phyloP scores from a whole-genome alignment of 73 alveolate species.

The Paraurostyla sp. region DNA sequence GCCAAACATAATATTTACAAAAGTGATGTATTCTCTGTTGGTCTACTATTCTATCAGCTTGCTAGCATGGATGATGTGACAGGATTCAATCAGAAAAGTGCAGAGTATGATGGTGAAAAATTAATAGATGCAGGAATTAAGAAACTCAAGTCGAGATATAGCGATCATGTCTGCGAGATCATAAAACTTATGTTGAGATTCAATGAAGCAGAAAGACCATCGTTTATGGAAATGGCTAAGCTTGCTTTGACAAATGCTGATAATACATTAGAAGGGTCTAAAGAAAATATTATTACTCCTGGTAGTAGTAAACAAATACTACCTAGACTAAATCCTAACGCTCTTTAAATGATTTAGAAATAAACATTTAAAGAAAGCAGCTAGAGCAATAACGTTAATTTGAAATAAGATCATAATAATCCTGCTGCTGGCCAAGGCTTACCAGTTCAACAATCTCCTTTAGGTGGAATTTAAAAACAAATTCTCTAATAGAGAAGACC shows the following conservation, averaged over 20 bases:
- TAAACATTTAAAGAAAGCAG: not conserved
- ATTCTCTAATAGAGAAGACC: constrained; percentile 32
- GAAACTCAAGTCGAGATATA: constrained; percentile 67
- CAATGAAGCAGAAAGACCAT: constrained; percentile 95
- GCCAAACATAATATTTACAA: constrained; percentile 96
- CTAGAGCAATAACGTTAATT: too few species aligned
- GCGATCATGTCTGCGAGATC: constrained; percentile 80
- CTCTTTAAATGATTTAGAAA: not conserved
- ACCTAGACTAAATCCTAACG: not conserved
- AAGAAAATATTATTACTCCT: not conserved
- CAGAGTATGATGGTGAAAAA: constrained; percentile 92
- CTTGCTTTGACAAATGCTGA: constrained; percentile 76
- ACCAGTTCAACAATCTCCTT: not conserved
- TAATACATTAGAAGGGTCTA: not conserved
- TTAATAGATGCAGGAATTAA: constrained; percentile 84
- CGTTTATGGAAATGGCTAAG: constrained; percentile 92
- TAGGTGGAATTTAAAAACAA: not conserved
- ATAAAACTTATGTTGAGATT: constrained; percentile 91
- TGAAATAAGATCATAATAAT: too few species aligned
- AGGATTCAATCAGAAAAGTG: constrained; percentile 92
- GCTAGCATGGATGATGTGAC: constrained; percentile 96
- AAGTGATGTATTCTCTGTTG: constrained; percentile 96
- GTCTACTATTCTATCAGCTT: constrained; percentile 91
- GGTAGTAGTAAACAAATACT: not conserved
- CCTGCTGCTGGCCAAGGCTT: too few species aligned